Conservation (phyloP, 371 early-diverging fungal species). For the Aphelidium insulamus region DNA sequence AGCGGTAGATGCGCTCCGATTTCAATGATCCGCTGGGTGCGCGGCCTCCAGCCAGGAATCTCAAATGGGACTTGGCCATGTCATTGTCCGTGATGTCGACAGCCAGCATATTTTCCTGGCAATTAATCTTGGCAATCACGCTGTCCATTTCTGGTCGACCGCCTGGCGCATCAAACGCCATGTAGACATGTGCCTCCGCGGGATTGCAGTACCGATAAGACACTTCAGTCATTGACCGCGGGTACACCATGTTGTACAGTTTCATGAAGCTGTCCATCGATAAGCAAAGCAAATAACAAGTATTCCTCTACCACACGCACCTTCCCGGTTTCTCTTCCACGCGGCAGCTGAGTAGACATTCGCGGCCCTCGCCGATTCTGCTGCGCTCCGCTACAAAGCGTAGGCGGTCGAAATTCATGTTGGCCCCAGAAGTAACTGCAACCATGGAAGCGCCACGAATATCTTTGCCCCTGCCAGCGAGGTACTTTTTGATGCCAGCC, state of each 20-base stretch:
- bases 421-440: slow-evolving; percentile 73
- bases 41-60: slow-evolving; percentile 78
- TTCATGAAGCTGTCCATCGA: slow-evolving; percentile 56
- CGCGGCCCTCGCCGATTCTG: slow-evolving; percentile 63
- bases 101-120: slow-evolving; percentile 35
- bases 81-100: slow-evolving; percentile 74
- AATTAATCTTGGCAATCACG: slow-evolving; percentile 30
- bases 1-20: slow-evolving; percentile 78
- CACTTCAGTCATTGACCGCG: slow-evolving; percentile 73
- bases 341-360: slow-evolving; percentile 68
- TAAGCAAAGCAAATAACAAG: too few relatives aligned
- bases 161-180: slow-evolving; percentile 52
- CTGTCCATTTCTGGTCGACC: slow-evolving; percentile 32
- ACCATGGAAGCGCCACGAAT: slow-evolving; percentile 33
- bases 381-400: slow-evolving; percentile 89
- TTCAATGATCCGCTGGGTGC: slow-evolving; percentile 37
- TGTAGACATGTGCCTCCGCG: slow-evolving; percentile 54
- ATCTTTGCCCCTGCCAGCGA: slow-evolving; percentile 13
- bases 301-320: slow-evolving; percentile 5
- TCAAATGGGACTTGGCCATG: slow-evolving; percentile 78
- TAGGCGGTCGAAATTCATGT: slow-evolving; percentile 93
- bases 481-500: slow-evolving; percentile 54
- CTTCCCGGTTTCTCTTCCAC: slow-evolving; percentile 74
- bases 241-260: slow-evolving; percentile 56
- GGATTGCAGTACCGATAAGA: slow-evolving; percentile 69